Conservation (phyloP, 1,284 basidiomycete genomes). For the Tylopilus sp. region DNA sequence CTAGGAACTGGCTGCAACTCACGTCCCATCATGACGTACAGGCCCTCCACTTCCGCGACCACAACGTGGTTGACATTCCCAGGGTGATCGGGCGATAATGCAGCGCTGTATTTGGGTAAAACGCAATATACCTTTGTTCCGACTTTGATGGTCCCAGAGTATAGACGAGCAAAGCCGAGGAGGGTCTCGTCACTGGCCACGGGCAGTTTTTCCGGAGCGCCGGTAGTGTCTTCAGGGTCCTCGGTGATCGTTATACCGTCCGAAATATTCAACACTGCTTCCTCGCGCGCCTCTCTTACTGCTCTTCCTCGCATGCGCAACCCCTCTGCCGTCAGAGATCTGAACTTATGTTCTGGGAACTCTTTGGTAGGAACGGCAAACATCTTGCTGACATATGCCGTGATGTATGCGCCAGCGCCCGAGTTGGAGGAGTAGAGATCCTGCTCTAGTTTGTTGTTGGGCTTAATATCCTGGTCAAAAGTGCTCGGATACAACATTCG, state of each 20-base stretch:
- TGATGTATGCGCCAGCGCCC: constrained; percentile 56
- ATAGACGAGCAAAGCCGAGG: constrained; percentile 90
- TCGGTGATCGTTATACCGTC: constrained; percentile 22
- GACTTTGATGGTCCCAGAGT: constrained; percentile 77
- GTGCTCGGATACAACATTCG: constrained; percentile 89
- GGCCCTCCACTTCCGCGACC: constrained; percentile 61
- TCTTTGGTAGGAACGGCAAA: constrained; percentile 82
- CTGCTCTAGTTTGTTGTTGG: constrained; percentile 76
- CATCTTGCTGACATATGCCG: constrained; percentile 97
- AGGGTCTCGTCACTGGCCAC: constrained; percentile 54
- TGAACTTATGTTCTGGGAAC: constrained; percentile 81
- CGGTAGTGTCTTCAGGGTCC: constrained; percentile 15
- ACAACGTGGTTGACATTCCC: constrained; percentile 67
- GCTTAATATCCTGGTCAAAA: constrained; percentile 49
- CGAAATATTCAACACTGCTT: constrained; percentile 32
- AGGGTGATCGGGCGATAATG: constrained; percentile 62
- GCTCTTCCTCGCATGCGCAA: constrained; percentile 70
- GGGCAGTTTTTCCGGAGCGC: constrained; percentile 14
- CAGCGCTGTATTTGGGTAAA: constrained; percentile 85
- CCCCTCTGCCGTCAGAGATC: constrained; percentile 78
- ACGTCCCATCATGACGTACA: constrained; percentile 98
- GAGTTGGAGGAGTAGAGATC: constrained; percentile 76
- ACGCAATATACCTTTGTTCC: constrained; percentile 70
- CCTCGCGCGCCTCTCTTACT: constrained; percentile 49
- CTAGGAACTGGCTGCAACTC: constrained; percentile 81